Evolutionary conservation across 163 green algal genomes (phyloP).

Genomic region (Scenedesmus sp.): DNA sequence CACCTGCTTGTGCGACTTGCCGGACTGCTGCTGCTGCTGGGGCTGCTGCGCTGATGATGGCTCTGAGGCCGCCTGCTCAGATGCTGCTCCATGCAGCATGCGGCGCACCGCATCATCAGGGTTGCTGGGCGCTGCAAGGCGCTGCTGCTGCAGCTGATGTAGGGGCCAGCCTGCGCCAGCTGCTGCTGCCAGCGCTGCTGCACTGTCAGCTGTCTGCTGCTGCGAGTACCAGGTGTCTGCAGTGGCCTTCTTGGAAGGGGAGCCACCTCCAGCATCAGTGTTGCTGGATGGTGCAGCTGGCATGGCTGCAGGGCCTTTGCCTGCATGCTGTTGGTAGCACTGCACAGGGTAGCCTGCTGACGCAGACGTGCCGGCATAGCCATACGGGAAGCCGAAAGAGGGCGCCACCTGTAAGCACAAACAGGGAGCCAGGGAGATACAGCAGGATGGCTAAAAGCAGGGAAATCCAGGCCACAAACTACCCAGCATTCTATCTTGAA

Average conservation of each 20-base stretch:
- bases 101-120: neutral
- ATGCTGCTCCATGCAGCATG: neutral
- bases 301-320: neutral
- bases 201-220: slow-evolving; percentile 7
- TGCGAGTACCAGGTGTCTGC: neutral
- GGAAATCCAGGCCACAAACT: neutral
- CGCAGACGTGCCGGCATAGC: neutral
- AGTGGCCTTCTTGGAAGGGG: neutral
- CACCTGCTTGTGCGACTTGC: neutral
- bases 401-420: neutral
- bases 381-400: neutral
- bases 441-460: neutral
- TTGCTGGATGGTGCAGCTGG: neutral
- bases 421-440: neutral
- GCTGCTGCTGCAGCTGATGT: slow-evolving; percentile 4
- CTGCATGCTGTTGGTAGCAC: neutral
- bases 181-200: slow-evolving; percentile 2
- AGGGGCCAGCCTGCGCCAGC: neutral
- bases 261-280: neutral
- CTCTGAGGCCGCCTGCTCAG: neutral
- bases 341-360: neutral
- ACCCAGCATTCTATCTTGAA: neutral
- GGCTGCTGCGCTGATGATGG: neutral
- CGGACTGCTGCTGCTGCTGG: neutral
- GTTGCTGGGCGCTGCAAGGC: neutral